Evolutionary conservation across 2,329 filamentous ascomycete genomes (phyloP), one percentile per base, ranked within the genome.

Genomic region (Colletotrichum gigasporum): DNA sequence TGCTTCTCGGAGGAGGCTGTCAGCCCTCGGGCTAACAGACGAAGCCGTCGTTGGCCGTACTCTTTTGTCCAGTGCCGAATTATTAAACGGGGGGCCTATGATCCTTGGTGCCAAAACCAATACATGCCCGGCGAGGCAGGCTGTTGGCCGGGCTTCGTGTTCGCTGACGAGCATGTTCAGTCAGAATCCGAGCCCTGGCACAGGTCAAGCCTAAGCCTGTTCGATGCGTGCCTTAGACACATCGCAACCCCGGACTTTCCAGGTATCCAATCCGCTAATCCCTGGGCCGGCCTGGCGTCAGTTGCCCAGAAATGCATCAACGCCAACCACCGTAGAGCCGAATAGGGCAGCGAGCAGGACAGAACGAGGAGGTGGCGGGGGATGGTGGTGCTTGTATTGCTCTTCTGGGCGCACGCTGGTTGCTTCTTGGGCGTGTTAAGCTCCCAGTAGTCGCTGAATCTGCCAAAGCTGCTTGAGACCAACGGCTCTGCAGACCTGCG

Each of bases 371-470:
- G 55, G 35, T 50, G 59, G 59, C 53, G 28, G 22, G 26, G 35
- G 20, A 41, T 57, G 48, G 51, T 51, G 30, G 20, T 26, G 30
- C 41, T 64, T 41, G 41, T 61, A 64, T 61, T 41, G 35, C 20
- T 32, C 20, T 42, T 52, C 28, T 50, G 32, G 34, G 44, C 28
- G 44, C 18, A 41, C 42, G 52, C 47, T 37, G 44, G 26, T n/a
- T 63, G 53, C 45, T 58, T 45, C 45, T 58, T 45, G 41, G 18
- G 53, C 53, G 39, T 18, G 41, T 35, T 26, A 50, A 62, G 35
- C 52, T 51, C 39, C 59, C 20, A 18, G 34, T 50, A 32, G 34
- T 65, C 20, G 41, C 41, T 22, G 48, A 20, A 50, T 16, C 26
- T 50, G 28, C 30, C 56, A 54, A 37, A 55, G n/a, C 42, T 35